These are phyloP conservation scores for Phytopythium kandeliae DNA, from an alignment of 352 stramenopile genomes.

Conservation along the genomic window DNA sequence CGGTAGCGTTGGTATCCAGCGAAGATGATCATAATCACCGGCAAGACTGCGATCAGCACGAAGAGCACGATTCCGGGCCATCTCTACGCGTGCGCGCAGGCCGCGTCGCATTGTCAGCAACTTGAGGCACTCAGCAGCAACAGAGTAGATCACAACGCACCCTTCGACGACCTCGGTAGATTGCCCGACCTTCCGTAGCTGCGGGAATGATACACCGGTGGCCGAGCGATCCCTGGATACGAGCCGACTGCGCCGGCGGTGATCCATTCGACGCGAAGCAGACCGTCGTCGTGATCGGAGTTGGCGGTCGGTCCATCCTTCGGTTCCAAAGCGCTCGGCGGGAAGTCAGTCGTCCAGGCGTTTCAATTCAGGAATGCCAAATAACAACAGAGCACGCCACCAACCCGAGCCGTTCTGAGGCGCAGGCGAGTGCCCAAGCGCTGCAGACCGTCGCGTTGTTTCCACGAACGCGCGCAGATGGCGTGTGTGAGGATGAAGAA, in stretches of 20 bases:
- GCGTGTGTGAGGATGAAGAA: not conserved
- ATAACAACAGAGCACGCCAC: too few species aligned
- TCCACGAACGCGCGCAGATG: not conserved
- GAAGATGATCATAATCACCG: not conserved
- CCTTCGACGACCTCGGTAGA: slow-evolving; percentile 1
- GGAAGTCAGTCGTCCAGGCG: not conserved
- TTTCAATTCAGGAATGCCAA: slow-evolving; percentile 2
- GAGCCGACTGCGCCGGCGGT: not conserved
- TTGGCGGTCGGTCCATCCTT: not conserved
- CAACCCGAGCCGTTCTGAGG: too few species aligned
- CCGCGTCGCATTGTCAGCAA: not conserved
- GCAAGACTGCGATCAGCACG: not conserved
- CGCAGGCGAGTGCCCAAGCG: not conserved
- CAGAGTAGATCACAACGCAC: not conserved
- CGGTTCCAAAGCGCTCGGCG: not conserved
- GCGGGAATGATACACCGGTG: slow-evolving; percentile 1
- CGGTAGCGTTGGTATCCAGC: not conserved
- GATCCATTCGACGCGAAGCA: not conserved
- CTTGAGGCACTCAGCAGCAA: not conserved
- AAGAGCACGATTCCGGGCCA: not conserved
- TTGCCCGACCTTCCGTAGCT: not conserved
- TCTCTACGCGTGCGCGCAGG: not conserved
- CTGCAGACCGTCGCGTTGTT: not conserved
- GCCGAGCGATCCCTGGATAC: not conserved
- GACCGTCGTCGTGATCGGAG: not conserved